Base-by-base conservation (phyloP, 73 alveolate genomes). In the Blepharisma japonicum region DNA sequence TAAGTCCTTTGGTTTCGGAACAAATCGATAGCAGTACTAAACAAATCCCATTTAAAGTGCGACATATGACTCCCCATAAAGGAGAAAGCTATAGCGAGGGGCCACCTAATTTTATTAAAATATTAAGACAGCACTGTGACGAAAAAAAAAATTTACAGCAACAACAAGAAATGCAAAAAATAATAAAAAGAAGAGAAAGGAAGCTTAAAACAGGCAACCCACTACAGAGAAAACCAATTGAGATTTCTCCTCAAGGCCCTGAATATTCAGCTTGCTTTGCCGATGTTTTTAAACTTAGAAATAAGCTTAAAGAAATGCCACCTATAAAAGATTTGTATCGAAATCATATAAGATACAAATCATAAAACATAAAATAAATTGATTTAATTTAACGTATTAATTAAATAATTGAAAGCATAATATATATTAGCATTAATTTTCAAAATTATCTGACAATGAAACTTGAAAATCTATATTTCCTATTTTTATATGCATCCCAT, bases 21-120 rank as follows among this genome's bases (percentile, higher is more conserved):
- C 23, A 61, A 14, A 61, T 61, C 47, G 74, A 61, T 25, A 18
- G 49, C 23, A 14, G 47, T 14, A 61, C 74, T 5, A 61, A 61
- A 61, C 74, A 61, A 61, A 39, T 61, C n/a, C 74, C 74, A 1
- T 61, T 61, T 61, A 61, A 61, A 61, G 74, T 61, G 14, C 14
- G 74, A 5, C 74, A 61, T 61, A 61, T 61, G 47, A 61, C 74
- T 61, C 74, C 74, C 0, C 74, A 61, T 61, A 61, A 61, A 39
- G 14, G 47, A 25, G 47, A 61, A 25, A 25, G 14, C 23, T 8
- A 14, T 20, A 39, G 23, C 11, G 74, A 61, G 23, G 23, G 50
- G 11, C 47, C 74, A 8, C 74, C 74, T 61, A 14, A 61, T 25
- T 61, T 18, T 61, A 39, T 61, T 8, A 61, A 61, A 61, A 14